phyloP scores from a whole-genome alignment of 1,139 yeast species.

The Hansenula sp. region DNA sequence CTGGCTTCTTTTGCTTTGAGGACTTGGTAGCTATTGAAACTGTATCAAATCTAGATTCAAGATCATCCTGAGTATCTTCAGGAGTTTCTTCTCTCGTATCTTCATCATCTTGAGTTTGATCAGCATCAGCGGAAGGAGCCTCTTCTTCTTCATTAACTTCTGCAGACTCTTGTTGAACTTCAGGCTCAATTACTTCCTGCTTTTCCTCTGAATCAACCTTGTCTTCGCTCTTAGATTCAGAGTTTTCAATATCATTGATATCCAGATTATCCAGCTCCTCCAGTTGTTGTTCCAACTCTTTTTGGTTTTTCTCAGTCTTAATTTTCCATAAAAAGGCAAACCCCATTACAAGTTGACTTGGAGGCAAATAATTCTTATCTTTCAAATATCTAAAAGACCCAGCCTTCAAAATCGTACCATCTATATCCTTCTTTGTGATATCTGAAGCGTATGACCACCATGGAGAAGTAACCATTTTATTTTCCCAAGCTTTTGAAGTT shows the following conservation, averaged over 20 bases:
- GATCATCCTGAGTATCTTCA: constrained; percentile 5
- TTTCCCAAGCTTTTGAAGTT: constrained; percentile 88
- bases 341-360: constrained; percentile 86
- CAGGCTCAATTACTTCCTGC: no score
- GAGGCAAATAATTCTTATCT: constrained; percentile 65
- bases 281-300: constrained; percentile 14
- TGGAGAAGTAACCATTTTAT: constrained; percentile 73
- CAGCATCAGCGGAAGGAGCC: constrained; percentile 4
- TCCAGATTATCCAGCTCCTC: constrained; percentile 24
- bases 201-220: no score
- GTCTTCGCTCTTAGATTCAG: no score
- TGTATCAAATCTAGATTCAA: constrained; percentile 9
- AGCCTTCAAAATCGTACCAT: constrained; percentile 55
- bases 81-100: neutral
- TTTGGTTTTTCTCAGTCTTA: constrained; percentile 22
- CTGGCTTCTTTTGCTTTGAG: constrained; percentile 30
- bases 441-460: constrained; percentile 74
- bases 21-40: constrained; percentile 10
- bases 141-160: constrained; percentile 7
- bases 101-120: constrained; percentile 7
- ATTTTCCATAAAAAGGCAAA: constrained; percentile 76
- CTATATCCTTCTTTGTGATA: constrained; percentile 64
- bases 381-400: constrained; percentile 57
- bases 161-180: constrained; percentile 4
- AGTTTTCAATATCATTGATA: constrained; percentile 17